Conservation (phyloP, 441 rosid genomes). For the Metrosideros polymorpha region DNA sequence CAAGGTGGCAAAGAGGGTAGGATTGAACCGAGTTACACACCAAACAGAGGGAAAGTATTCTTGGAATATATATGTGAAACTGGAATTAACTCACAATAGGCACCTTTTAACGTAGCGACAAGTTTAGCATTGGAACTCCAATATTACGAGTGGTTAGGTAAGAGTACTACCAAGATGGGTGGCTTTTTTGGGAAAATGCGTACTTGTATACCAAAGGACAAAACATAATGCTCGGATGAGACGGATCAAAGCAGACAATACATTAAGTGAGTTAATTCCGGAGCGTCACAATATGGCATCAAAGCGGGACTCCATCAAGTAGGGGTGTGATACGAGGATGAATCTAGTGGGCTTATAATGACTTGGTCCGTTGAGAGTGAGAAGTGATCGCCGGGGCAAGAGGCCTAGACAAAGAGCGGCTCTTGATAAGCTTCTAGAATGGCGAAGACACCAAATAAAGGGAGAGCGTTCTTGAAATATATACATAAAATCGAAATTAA, state of each 20-base stretch:
- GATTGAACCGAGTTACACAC: not conserved
- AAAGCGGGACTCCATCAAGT: not conserved
- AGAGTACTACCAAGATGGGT: not conserved
- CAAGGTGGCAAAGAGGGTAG: not conserved
- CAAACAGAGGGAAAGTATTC: not conserved
- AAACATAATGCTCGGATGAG: not conserved
- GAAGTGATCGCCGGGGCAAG: not conserved
- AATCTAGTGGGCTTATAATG: not conserved
- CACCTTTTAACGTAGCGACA: not conserved
- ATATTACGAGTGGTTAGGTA: not conserved
- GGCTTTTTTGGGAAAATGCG: not conserved
- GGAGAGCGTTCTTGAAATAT: not conserved
- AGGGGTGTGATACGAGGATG: not conserved
- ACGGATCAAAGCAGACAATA: not conserved
- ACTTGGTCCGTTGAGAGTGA: accelerated
- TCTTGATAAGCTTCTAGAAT: not conserved
- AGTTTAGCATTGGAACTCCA: not conserved
- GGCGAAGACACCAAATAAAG: too few relatives aligned
- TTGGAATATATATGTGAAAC: not conserved
- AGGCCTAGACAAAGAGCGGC: not conserved
- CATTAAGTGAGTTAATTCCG: accelerated
- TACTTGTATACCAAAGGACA: not conserved
- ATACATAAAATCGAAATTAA: not conserved
- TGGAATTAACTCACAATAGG: not conserved
- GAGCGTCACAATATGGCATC: not conserved